Evolutionary conservation across 148 eudicot species (phyloP).

Genomic region (Pharnaceum exiguum): DNA sequence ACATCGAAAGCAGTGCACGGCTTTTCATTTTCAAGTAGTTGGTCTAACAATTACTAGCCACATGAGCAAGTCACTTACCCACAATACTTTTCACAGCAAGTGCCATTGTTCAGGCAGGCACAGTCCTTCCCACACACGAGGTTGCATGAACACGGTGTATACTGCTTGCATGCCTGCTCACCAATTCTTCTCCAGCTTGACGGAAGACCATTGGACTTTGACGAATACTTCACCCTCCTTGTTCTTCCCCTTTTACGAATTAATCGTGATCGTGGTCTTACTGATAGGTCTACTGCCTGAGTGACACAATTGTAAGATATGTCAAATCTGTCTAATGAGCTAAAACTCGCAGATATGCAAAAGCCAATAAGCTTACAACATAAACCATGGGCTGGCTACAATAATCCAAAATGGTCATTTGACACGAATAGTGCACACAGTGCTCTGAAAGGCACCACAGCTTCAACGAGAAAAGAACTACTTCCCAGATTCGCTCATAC

Average conservation of each 20-base stretch:
- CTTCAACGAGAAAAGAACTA: too few species aligned
- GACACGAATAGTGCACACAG: too few species aligned
- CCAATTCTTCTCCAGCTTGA: slow-evolving; percentile 75
- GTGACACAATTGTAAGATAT: background rate
- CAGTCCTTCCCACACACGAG: slow-evolving; percentile 82
- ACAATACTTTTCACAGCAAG: slow-evolving; percentile 93
- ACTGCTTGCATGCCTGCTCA: slow-evolving; percentile 57
- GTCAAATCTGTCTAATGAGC: slow-evolving; percentile 1
- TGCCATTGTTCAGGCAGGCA: slow-evolving; percentile 66
- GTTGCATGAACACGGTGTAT: slow-evolving; percentile 75
- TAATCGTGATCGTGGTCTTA: slow-evolving; percentile 46
- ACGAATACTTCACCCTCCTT: slow-evolving; percentile 69
- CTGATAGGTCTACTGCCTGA: slow-evolving; percentile 49
- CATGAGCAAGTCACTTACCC: slow-evolving; percentile 44
- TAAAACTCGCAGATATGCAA: slow-evolving; percentile 2
- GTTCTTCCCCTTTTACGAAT: slow-evolving; percentile 73
- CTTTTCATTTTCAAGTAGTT: background rate
- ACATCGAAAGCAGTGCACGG: background rate
- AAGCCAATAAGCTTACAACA: too few species aligned
- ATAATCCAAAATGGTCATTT: too few species aligned
- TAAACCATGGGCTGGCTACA: too few species aligned
- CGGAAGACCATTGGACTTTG: slow-evolving; percentile 81
- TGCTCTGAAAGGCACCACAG: too few species aligned
- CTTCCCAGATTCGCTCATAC: too few species aligned
- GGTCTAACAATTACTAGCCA: background rate